Evolutionary conservation across 2,329 filamentous ascomycete species (phyloP), one percentile per base, ranked within the genome.

Genomic region (Fusarium sp.): DNA sequence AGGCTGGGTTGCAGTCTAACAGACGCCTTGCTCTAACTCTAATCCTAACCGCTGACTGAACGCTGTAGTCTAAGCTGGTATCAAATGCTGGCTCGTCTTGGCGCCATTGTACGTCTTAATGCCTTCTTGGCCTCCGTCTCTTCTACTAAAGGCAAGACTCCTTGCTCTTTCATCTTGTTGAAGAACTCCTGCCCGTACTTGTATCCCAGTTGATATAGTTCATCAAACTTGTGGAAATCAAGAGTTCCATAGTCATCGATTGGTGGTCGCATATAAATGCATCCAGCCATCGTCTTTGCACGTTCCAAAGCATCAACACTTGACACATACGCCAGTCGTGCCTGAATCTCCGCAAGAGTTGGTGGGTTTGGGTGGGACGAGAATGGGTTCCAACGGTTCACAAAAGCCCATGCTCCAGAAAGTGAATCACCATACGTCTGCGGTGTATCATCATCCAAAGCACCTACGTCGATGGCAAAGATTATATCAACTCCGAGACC

Each of bases 341-440:
- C 95, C 82, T 99, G 97, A 66, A 99, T 99, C 80, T 99, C 96
- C 0, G 93, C 94, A 13, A 99, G 84, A 0, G 96, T 98, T 0
- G 96, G 96, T 10, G 96, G 96, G 74, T 99, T 99, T 2, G 96
- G 92, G 64, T 91, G 90, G 3, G 88, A 86, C 2, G 93, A 97
- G 78, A 99, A 94, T 0, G 96, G 95, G 73, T 99, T 99, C 96
- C 96, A 99, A 44, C 97, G 89, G 78, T 99, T 99, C 75, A 95
- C 82, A 43, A 97, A 91, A 1, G 95, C 93, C 97, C 97, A 99
- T 78, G 97, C 91, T 2, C 96, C 96, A 1, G 94, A 98, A 0
- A 99, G 86, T 0, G 93, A 95, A 82, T 99, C 96, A 54, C 97
- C 96, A 76, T 97, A 99, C 2, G 88, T 87, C 79, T 99, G 97